Base-by-base conservation (phyloP, 2,329 filamentous ascomycete genomes). In the Penicillium glabrum region DNA sequence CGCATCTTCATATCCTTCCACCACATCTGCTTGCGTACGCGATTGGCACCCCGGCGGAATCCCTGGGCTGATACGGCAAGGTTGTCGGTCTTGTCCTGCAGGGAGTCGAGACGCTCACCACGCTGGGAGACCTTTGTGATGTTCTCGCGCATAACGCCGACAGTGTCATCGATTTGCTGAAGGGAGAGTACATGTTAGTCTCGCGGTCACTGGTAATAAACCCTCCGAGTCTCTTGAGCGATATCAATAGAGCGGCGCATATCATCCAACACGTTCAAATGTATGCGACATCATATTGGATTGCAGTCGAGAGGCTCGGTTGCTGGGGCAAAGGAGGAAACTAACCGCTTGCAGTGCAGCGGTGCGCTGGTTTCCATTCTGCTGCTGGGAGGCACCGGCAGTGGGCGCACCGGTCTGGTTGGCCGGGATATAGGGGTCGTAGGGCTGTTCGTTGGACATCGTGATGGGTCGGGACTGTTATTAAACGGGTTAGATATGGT, bases 1-100 rank as follows among this genome's bases (percentile, higher is more conserved):
- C 95, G 88, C 95, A 99, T 99, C 87, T 98, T 98, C 91, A 97
- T 96, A 74, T 98, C 93, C 85, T 98, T 98, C 93, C 93, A 98
- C 93, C 93, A 98, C 93, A 98, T 98, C 60, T 96, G 88, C 83
- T 93, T 93, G 77, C 95, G 88, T 68, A 99, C 93, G 69, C 91
- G 84, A 83, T 98, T 99, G 78, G 96, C 95, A 64, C 95, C 93
- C 66, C 93, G 89, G 71, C 93, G 91, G 86, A 99, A 99, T 61
- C 91, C 92, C 77, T 96, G 92, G 58, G 95, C 93, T 35, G 93
- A 96, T 62, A 89, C 86, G 59, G 93, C 93, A 66, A 99, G 84
- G 79, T 96, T 96, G 80, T 97, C 88, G 57, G 78, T 97, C 85
- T 96, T 96, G 77, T 95, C 89, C 80, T 96, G 90, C 60, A 97